Base-by-base conservation (phyloP, 306 rosid genomes). In the Corylus heterophylla region DNA sequence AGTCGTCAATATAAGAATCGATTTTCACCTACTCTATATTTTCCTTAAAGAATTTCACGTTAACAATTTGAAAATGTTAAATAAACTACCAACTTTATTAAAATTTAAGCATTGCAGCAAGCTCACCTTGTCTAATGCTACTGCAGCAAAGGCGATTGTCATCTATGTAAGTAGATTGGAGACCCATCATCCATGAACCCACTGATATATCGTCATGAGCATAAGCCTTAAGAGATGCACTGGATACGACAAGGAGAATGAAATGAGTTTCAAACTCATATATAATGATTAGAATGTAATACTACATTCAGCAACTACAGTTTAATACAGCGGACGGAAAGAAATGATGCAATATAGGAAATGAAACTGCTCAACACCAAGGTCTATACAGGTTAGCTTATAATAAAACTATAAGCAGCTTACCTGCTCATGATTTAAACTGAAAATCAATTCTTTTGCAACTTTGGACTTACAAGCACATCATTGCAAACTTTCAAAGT, bases 121-220 rank as follows among this genome's bases (percentile, higher is more conserved):
- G 77, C 79, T 88, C 80, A 93, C 99, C 99, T 96, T 91, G 92
- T 77, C 82, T 91, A 79, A 89, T 67, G 83, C 97, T 90, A 78
- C 97, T 56, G 85, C 99, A 93, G 87, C 99, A 96, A 84, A 96
- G 91, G 37, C 93, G 98, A 82, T 83, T 91, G 82, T 96, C 99
- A 52, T 96, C 99, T 82, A 90, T 96, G 78, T 93, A 90, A 17
- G 96, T 91, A 74, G 97, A 81, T 84, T 90, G 94, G 78, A 96
- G 39, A 27, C 99, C 99, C 97, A 96, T 91, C 99, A 96, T 96
- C 99, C 99, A 93, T 39, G 99, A 90, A 14, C 99, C 99, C 84
- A 93, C 76, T 27, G 99, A 91, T 67, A 89, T 82, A 87, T 96
- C 99, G 55, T 96, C 99, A 66, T 83, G 87, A 71, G 97, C 99